Evolutionary conservation across 2,329 filamentous ascomycete genomes (phyloP).

Genomic region (Colletotrichum sp.): DNA sequence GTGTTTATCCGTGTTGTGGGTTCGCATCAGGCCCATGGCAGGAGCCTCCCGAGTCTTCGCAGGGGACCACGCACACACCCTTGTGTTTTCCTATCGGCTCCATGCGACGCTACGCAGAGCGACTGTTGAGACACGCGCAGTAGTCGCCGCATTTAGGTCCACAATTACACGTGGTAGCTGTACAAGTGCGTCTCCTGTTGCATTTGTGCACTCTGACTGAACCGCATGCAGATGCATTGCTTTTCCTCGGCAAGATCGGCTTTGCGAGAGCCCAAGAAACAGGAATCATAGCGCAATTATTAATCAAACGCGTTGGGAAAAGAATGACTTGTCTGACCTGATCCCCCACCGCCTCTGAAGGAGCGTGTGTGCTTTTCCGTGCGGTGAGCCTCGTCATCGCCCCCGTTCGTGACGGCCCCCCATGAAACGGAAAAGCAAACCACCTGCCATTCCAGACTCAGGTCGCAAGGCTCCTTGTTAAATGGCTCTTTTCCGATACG

Average conservation of each 20-base stretch:
- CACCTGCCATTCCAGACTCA: background rate
- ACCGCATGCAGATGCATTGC: background rate
- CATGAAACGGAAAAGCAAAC: background rate
- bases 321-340: background rate
- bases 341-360: background rate
- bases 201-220: background rate
- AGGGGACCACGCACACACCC: background rate
- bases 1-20: background rate
- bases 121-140: background rate
- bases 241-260: constrained; percentile 13
- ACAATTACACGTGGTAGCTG: background rate
- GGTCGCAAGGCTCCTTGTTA: background rate
- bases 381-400: background rate
- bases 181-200: background rate
- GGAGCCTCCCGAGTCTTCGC: background rate
- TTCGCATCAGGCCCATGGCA: background rate
- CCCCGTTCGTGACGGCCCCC: background rate
- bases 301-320: background rate
- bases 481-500: constrained; percentile 2
- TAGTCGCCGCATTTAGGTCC: background rate
- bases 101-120: background rate
- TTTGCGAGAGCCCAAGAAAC: background rate
- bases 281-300: constrained; percentile 2
- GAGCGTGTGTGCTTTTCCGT: constrained; percentile 2
- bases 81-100: background rate